These are phyloP conservation scores for Chrysoporthe deuterocubensis DNA, from an alignment of 2,329 filamentous ascomycete species.

Conservation along the genomic window DNA sequence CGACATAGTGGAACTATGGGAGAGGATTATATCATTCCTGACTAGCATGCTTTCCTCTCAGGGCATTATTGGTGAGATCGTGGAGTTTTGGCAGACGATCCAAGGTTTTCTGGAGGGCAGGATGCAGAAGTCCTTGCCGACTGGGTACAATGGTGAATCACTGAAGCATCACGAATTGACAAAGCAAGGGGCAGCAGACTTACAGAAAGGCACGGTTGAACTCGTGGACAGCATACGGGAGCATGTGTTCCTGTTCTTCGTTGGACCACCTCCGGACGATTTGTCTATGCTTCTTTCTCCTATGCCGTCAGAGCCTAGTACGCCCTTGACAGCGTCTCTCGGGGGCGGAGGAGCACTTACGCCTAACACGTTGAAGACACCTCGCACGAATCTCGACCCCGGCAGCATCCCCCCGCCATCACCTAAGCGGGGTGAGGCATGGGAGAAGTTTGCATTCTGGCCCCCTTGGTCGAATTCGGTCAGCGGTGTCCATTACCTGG, in stretches of 20 bases:
- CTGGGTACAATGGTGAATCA: slow-evolving; percentile 81
- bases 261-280: slow-evolving; percentile 86
- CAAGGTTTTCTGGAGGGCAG: slow-evolving; percentile 88
- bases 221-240: slow-evolving; percentile 84
- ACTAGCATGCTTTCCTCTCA: slow-evolving; percentile 74
- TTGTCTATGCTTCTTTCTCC: slow-evolving; percentile 87
- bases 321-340: slow-evolving; percentile 60
- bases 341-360: slow-evolving; percentile 45
- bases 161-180: slow-evolving; percentile 80
- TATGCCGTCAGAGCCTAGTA: slow-evolving; percentile 68
- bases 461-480: slow-evolving; percentile 90
- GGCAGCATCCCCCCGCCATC: slow-evolving; percentile 77
- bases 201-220: slow-evolving; percentile 79
- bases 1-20: slow-evolving; percentile 89
- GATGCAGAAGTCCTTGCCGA: slow-evolving; percentile 77
- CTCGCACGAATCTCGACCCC: slow-evolving; percentile 79
- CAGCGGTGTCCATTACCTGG: slow-evolving; percentile 88
- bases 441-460: slow-evolving; percentile 97
- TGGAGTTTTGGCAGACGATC: slow-evolving; percentile 93
- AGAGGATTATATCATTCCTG: slow-evolving; percentile 79
- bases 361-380: slow-evolving; percentile 65
- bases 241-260: slow-evolving; percentile 80
- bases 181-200: slow-evolving; percentile 67
- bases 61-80: slow-evolving; percentile 84
- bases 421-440: slow-evolving; percentile 78